A percentile compares a stretch with the other conserved stretches of the same genome.
phyloP scores from a whole-genome alignment of 2,329 filamentous ascomycete species.

The Aspergillus intermedius region DNA sequence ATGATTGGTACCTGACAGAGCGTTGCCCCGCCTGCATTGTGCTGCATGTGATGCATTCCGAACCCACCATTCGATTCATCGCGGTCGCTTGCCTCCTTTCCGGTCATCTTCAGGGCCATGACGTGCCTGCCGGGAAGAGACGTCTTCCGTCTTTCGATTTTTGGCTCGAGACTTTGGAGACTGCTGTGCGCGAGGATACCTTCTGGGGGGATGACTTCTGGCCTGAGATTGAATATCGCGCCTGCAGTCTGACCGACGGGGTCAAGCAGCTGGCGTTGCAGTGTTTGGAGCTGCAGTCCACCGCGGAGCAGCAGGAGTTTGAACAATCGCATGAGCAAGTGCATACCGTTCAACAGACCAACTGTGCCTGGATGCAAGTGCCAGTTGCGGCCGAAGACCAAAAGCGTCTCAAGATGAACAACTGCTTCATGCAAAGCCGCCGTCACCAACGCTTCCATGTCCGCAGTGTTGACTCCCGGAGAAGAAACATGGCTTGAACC shows the following conservation, averaged over 20 bases:
- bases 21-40: constrained; percentile 48
- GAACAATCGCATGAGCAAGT: constrained; percentile 15
- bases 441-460: constrained; percentile 13
- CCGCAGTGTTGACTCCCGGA: constrained; percentile 9
- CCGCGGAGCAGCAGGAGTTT: constrained; percentile 18
- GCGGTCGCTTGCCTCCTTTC: constrained; percentile 38
- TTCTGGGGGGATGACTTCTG: constrained; percentile 40
- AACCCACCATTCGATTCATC: constrained; percentile 39
- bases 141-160: constrained; percentile 30
- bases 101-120: constrained; percentile 24
- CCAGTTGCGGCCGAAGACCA: constrained; percentile 31
- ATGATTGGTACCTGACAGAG: constrained; percentile 51
- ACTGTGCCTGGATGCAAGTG: constrained; percentile 26
- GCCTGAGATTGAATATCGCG: constrained; percentile 37
- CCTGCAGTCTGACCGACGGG: constrained; percentile 30
- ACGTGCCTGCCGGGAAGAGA: constrained; percentile 12
- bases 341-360: constrained; percentile 22
- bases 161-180: constrained; percentile 33
- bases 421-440: constrained; percentile 12
- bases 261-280: constrained; percentile 35
- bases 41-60: constrained; percentile 37
- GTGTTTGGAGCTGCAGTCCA: constrained; percentile 31
- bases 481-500: constrained; percentile 15
- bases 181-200: constrained; percentile 36
- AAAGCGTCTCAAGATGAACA: constrained; percentile 13